phyloP scores from a whole-genome alignment of 768 basidiomycete species.

The Pisolithus orientalis region DNA sequence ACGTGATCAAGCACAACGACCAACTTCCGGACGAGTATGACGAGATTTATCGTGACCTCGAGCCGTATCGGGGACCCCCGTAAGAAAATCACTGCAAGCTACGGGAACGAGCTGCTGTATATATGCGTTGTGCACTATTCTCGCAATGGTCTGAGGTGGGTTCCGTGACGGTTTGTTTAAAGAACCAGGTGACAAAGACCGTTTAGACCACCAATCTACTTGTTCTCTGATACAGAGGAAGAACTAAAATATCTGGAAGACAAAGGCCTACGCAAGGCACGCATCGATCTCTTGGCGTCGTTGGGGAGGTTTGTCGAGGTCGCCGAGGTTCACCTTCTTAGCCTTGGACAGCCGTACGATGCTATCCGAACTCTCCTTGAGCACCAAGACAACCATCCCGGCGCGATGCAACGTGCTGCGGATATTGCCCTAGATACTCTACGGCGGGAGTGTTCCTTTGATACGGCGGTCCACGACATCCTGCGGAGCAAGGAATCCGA shows the following conservation, averaged over 20 bases:
- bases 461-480: slow-evolving; percentile 4
- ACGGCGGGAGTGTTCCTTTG: slow-evolving; percentile 43
- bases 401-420: slow-evolving; percentile 30
- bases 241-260: slow-evolving; percentile 52
- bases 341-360: slow-evolving; percentile 38
- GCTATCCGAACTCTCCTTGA: slow-evolving; percentile 45
- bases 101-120: background rate
- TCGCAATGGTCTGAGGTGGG: background rate
- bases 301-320: slow-evolving; percentile 42
- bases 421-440: slow-evolving; percentile 36
- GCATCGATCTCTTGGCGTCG: slow-evolving; percentile 40
- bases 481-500: slow-evolving; percentile 1
- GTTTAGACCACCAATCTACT: slow-evolving; percentile 37
- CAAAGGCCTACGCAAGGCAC: slow-evolving; percentile 44
- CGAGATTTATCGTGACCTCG: too few species aligned
- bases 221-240: slow-evolving; percentile 49
- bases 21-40: too few species aligned
- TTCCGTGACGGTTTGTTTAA: background rate
- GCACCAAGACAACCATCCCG: slow-evolving; percentile 16
- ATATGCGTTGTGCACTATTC: background rate
- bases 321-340: slow-evolving; percentile 43
- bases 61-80: too few species aligned
- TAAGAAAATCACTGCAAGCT: background rate
- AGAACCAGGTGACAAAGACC: background rate
- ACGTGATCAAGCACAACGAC: too few species aligned